A percentile compares a stretch with the other conserved stretches of the same genome.
phyloP scores from a whole-genome alignment of 1,139 yeast genomes.

The Debaryomyces nepalensis region DNA sequence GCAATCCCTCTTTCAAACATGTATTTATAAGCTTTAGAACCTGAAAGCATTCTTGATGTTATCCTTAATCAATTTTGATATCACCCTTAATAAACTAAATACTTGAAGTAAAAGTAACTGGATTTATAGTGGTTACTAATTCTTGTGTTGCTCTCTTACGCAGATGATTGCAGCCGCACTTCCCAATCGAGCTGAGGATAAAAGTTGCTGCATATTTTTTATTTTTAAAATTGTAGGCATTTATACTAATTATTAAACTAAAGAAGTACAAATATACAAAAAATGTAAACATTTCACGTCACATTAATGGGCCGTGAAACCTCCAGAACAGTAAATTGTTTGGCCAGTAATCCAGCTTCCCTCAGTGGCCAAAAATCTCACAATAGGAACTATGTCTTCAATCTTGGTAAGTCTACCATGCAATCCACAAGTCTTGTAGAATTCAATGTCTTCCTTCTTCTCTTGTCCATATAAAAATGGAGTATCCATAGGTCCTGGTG shows the following conservation, averaged over 20 bases:
- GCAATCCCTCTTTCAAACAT: conserved; percentile 2
- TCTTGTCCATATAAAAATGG: conserved; percentile 71
- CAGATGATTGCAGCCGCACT: conserved; percentile 7
- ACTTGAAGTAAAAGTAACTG: background rate
- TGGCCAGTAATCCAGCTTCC: conserved; percentile 76
- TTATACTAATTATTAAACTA: background rate
- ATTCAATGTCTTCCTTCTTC: conserved; percentile 54
- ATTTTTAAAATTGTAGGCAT: background rate
- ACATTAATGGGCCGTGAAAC: conserved; percentile 58
- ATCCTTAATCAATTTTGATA: too few species aligned
- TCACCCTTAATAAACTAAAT: too few species aligned
- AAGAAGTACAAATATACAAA: background rate
- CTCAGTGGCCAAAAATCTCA: conserved; percentile 63
- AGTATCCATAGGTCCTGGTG: conserved; percentile 78
- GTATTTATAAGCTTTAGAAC: background rate
- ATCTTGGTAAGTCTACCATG: conserved; percentile 58
- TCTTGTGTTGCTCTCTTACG: conserved; percentile 4
- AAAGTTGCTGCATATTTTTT: conserved; percentile 3
- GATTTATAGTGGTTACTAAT: background rate
- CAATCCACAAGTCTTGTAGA: conserved; percentile 54
- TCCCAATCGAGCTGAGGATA: too few species aligned
- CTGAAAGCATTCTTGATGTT: background rate
- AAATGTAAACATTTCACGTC: background rate
- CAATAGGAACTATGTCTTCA: conserved; percentile 65
- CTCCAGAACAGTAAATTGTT: conserved; percentile 67